phyloP scores from a whole-genome alignment of 306 rosid genomes.

The Spatholobus suberectus region DNA sequence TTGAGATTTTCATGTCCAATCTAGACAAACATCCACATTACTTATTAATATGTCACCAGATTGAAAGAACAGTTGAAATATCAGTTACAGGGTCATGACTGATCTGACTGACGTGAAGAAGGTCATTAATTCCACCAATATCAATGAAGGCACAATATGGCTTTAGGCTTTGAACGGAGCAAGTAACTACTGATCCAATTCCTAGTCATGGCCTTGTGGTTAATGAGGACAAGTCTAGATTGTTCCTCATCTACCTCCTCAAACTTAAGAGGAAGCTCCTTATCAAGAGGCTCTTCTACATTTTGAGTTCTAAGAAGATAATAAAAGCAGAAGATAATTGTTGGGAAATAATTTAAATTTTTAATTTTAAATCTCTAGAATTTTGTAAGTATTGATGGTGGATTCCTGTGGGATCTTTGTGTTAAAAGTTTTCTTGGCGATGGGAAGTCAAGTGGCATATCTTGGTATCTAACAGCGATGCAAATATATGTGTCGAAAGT shows the following conservation, averaged over 20 bases:
- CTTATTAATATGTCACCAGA: slow-evolving; percentile 77
- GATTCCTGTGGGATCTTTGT: no score
- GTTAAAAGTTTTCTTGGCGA: no score
- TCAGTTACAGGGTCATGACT: slow-evolving; percentile 94
- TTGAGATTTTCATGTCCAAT: slow-evolving; percentile 14
- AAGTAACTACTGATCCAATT: slow-evolving; percentile 91
- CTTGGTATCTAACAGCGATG: no score
- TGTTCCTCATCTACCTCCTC: slow-evolving; percentile 98
- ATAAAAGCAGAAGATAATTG: no score
- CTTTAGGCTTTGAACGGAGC: slow-evolving; percentile 89
- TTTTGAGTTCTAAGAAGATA: slow-evolving; percentile 61
- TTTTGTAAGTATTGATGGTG: no score
- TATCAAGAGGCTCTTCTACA: slow-evolving; percentile 86
- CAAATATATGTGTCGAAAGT: no score
- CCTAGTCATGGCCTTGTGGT: slow-evolving; percentile 95
- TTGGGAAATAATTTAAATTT: no score
- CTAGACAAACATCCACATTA: slow-evolving; percentile 14
- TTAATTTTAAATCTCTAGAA: no score
- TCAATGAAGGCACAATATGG: slow-evolving; percentile 97
- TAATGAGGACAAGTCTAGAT: slow-evolving; percentile 84
- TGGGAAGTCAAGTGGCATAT: no score
- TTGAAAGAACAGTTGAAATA: slow-evolving; percentile 87
- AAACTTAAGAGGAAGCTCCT: slow-evolving; percentile 91
- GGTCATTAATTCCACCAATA: slow-evolving; percentile 96
- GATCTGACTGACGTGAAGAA: slow-evolving; percentile 98